A percentile compares a stretch with the other conserved stretches of the same genome.
Conservation (phyloP, 768 basidiomycete species). For the Kwoniella shandongensis region DNA sequence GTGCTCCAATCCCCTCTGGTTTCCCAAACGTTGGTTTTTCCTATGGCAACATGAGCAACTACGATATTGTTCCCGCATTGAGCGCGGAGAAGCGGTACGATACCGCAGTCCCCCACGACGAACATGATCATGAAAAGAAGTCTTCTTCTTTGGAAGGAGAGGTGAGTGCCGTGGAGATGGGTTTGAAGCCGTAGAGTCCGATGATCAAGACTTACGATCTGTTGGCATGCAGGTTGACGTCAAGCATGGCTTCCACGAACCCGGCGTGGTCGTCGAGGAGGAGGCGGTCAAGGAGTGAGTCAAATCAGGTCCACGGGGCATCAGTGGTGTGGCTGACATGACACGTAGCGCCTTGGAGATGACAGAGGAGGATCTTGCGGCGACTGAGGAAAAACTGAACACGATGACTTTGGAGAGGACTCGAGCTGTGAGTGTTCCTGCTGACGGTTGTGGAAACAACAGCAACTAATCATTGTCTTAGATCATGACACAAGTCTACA, state of each 20-base stretch:
- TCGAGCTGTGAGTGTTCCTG: background rate
- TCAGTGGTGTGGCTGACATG: background rate
- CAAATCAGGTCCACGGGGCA: background rate
- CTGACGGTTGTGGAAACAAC: background rate
- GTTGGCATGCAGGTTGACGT: constrained; percentile 1
- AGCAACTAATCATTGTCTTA: background rate
- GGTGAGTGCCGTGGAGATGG: constrained; percentile 5
- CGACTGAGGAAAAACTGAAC: constrained; percentile 3
- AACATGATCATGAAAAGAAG: constrained; percentile 1
- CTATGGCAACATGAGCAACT: too few relatives aligned
- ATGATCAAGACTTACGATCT: background rate
- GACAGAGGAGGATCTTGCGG: constrained; percentile 17
- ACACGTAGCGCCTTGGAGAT: constrained; percentile 6
- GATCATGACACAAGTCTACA: constrained; percentile 25
- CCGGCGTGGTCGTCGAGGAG: constrained; percentile 4
- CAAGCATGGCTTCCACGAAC: constrained; percentile 1
- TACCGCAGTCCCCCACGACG: too few relatives aligned
- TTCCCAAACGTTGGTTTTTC: too few relatives aligned
- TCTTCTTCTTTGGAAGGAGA: constrained; percentile 3
- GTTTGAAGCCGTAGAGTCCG: background rate
- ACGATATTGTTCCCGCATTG: too few relatives aligned
- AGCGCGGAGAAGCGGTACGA: too few relatives aligned
- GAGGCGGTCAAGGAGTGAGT: constrained; percentile 16
- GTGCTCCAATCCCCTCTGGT: too few relatives aligned
- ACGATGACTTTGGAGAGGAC: constrained; percentile 16